Conservation (phyloP, 306 rosid genomes). For the Notholithocarpus densiflorus region DNA sequence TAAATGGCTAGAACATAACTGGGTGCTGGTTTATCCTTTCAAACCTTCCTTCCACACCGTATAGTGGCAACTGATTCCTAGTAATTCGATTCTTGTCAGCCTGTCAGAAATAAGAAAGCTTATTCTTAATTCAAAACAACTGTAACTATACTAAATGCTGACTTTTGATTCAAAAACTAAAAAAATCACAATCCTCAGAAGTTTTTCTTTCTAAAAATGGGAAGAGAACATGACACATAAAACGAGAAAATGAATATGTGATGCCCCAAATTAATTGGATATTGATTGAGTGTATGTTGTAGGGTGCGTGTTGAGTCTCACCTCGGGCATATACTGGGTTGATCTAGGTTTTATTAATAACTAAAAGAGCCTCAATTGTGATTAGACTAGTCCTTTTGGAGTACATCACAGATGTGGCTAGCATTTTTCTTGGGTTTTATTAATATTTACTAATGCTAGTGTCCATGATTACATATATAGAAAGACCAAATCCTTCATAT, state of each 20-base stretch:
- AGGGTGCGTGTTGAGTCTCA: too few relatives aligned
- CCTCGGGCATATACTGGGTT: too few relatives aligned
- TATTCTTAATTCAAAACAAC: constrained; percentile 22
- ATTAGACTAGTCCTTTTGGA: too few relatives aligned
- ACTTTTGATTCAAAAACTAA: not conserved
- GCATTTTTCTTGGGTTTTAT: too few relatives aligned
- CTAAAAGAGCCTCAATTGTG: too few relatives aligned
- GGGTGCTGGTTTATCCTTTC: constrained; percentile 97
- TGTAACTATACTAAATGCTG: constrained; percentile 5
- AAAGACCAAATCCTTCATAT: not conserved
- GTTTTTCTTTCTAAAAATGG: not conserved
- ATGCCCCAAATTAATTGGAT: too few relatives aligned
- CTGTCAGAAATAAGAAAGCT: constrained; percentile 39
- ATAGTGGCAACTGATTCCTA: constrained; percentile 76
- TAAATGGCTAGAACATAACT: constrained; percentile 52
- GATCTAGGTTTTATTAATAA: too few relatives aligned
- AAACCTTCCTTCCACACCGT: constrained; percentile 83
- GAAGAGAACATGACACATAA: not conserved
- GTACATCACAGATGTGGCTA: too few relatives aligned
- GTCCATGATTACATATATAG: not conserved
- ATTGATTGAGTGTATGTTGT: too few relatives aligned
- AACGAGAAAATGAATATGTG: not conserved
- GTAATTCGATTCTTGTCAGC: constrained; percentile 70
- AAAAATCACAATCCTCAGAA: not conserved
- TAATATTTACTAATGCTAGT: not conserved